Percentiles rank a stretch among this genome's conserved stretches.
Evolutionary conservation across 768 basidiomycete species (phyloP).

Genomic region (Gelatoporia subvermispora): DNA sequence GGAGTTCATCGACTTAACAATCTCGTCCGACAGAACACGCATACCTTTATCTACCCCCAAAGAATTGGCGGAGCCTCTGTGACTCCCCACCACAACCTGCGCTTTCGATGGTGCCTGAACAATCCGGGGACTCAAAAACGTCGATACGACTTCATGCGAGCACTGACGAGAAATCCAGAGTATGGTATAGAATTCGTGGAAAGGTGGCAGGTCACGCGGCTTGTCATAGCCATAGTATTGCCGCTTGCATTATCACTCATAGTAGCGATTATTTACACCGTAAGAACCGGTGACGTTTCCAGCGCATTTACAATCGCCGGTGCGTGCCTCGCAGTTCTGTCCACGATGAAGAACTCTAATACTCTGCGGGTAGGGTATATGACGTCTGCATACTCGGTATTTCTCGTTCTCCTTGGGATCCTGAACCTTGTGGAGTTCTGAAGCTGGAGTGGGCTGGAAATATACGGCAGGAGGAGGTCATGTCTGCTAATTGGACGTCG

Average conservation of each 20-base stretch:
- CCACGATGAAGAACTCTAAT: too few relatives aligned
- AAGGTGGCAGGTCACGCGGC: constrained; percentile 1
- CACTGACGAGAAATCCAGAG: neutral
- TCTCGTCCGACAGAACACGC: constrained; percentile 10
- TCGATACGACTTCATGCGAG: constrained; percentile 3
- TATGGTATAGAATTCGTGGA: constrained; percentile 10
- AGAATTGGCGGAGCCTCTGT: neutral
- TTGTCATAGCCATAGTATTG: neutral
- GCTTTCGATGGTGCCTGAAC: constrained; percentile 6
- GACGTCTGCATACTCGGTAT: constrained; percentile 18
- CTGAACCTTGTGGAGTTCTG: constrained; percentile 16
- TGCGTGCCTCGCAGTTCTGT: neutral
- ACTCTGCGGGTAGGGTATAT: constrained; percentile 10
- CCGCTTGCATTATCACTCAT: neutral
- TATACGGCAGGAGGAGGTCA: too few relatives aligned
- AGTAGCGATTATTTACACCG: constrained; percentile 2
- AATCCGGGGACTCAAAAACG: constrained; percentile 4
- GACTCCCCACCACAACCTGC: constrained; percentile 6
- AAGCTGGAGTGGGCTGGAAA: neutral
- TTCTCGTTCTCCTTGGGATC: constrained; percentile 12
- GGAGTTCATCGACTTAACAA: neutral
- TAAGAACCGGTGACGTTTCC: constrained; percentile 5
- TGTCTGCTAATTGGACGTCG: too few relatives aligned
- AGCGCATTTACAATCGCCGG: constrained; percentile 8
- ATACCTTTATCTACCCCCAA: constrained; percentile 7